Base-by-base conservation (phyloP, 768 basidiomycete genomes). In the Boletus rufocinnamomeus region DNA sequence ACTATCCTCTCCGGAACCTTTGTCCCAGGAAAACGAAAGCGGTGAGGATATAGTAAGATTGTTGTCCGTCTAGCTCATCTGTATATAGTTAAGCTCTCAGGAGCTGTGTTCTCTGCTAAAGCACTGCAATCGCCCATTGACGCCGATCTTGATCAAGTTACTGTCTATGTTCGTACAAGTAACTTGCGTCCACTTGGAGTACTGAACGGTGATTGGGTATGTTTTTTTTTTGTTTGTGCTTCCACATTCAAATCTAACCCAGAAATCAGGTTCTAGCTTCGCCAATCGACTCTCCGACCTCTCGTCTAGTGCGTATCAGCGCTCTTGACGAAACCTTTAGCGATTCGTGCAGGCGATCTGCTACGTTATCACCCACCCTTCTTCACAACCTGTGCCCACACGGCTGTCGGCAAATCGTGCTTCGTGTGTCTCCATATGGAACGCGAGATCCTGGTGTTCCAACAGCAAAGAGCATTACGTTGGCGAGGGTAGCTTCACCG, bases 401-500 rank as follows among this genome's bases (percentile, higher is more conserved):
- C 34, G 66, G 67, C 44, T 47, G 62, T 41, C 57, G 57, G 19
- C 61, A 67, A 45, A 70, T 84, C 23, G 60, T 68, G 28, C 67
- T 88, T 48, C 76, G 76, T 4, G 71, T 83, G 5, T 85, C 82
- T 58, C 85, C 88, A 6, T 87, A 88, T 63, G 86, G 86, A 16
- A 78, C 82, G 11, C 74, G 76, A 6, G 73, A 76, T 54, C 87
- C 87, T 30, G 72, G 79, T 9, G 76, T 94, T 30, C 92, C 93
- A 3, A 82, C 74, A 21, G 94, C 93, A 8, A 77, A 75, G 53
- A 76, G 82, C 2, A 74, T 95, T 23, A 90, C 88, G 1, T 77
- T 97, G 52, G 89, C 92, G 2, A 84, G 91, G n/a, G 78, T 97
- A 8, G 84, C 89, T 0, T 91, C 92, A 0, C 86, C 91, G 1